These are phyloP conservation scores for Allantophomopsis lycopodina DNA, from an alignment of 2,329 filamentous ascomycete genomes.

Conservation along the genomic window DNA sequence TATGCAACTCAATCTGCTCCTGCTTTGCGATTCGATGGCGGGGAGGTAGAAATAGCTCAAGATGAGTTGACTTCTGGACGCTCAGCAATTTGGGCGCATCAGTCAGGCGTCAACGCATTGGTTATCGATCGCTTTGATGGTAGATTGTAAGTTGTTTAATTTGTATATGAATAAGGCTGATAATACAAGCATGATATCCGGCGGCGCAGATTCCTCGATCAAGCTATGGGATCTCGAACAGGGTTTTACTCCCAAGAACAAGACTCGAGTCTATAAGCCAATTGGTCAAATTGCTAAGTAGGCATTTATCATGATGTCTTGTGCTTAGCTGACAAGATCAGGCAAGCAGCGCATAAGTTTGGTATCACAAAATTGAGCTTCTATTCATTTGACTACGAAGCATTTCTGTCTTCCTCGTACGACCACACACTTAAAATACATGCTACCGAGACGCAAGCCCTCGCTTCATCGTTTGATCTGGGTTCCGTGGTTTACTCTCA, in stretches of 20 bases:
- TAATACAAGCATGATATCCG: constrained; percentile 56
- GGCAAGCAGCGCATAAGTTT: constrained; percentile 40
- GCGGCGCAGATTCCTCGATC: constrained; percentile 73
- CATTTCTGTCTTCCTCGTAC: constrained; percentile 66
- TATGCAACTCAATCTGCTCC: constrained; percentile 55
- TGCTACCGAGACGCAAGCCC: constrained; percentile 45
- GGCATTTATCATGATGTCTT: constrained; percentile 4
- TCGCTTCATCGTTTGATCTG: constrained; percentile 55
- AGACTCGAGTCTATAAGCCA: constrained; percentile 37
- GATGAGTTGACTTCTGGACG: constrained; percentile 3
- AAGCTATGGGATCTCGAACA: constrained; percentile 78
- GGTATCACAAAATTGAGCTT: constrained; percentile 67
- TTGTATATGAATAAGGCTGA: constrained; percentile 1
- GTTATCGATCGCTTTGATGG: constrained; percentile 75
- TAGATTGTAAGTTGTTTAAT: constrained; percentile 38
- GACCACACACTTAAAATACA: constrained; percentile 68
- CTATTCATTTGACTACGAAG: constrained; percentile 63
- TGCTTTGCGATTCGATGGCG: constrained; percentile 57
- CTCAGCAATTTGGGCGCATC: constrained; percentile 45
- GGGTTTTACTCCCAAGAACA: constrained; percentile 26
- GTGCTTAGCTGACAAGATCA: constrained; percentile 5
- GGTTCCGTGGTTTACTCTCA: constrained; percentile 63
- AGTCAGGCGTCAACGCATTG: constrained; percentile 65
- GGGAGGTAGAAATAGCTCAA: constrained; percentile 22
- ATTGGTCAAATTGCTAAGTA: constrained; percentile 33